Percentiles rank a stretch among this genome's conserved stretches.
Conservation (phyloP, 208 protist species). For the Tritrichomonas foetus region DNA sequence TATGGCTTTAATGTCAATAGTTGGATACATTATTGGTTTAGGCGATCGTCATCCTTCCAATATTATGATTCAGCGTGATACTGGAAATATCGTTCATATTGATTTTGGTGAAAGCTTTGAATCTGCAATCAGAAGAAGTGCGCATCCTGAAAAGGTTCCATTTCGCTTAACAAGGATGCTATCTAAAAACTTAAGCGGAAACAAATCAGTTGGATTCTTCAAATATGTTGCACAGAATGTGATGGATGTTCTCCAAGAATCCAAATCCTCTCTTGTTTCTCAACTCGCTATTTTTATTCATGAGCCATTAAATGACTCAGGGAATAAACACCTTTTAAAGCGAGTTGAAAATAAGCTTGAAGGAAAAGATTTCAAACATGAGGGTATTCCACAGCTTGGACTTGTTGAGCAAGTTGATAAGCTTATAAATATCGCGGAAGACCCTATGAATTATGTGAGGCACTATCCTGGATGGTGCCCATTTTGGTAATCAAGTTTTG, state of each 20-base stretch:
- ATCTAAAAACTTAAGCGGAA: conserved; percentile 53
- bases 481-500: neutral
- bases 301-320: conserved; percentile 45
- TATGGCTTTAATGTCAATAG: neutral
- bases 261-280: conserved; percentile 46
- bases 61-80: conserved; percentile 42
- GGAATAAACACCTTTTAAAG: neutral
- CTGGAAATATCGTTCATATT: conserved; percentile 56
- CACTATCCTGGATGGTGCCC: neutral
- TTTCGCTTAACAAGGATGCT: conserved; percentile 60
- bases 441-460: neutral
- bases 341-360: neutral
- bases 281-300: conserved; percentile 50
- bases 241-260: conserved; percentile 42
- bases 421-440: neutral
- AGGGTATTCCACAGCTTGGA: neutral
- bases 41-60: conserved; percentile 41
- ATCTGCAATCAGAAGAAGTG: conserved; percentile 44
- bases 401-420: neutral
- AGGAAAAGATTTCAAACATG: neutral
- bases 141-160: conserved; percentile 52
- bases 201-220: conserved; percentile 74
- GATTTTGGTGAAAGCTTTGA: conserved; percentile 54
- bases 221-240: conserved; percentile 66
- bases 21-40: conserved; percentile 31